Evolutionary conservation across 2,329 filamentous ascomycete species (phyloP).

Genomic region (Claviceps africana): DNA sequence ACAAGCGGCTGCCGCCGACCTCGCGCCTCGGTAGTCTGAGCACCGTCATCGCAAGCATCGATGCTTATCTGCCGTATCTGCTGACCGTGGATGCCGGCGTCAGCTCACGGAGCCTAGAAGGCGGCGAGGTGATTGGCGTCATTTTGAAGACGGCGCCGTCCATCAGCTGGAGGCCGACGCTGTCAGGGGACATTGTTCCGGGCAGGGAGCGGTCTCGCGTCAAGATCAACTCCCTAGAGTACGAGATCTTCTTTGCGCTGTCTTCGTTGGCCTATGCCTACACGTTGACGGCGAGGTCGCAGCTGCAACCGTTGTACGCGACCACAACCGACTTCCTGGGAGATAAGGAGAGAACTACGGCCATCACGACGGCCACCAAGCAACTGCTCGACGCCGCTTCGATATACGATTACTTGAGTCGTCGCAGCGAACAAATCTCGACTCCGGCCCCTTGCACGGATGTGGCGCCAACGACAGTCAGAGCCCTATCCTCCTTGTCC

Average conservation of each 20-base stretch:
- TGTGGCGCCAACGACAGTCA: conserved; percentile 36
- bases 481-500: conserved; percentile 50
- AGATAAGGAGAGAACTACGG: conserved; percentile 51
- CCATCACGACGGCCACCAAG: conserved; percentile 62
- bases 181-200: conserved; percentile 51
- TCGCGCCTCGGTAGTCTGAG: conserved; percentile 59
- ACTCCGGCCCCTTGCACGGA: conserved; percentile 35
- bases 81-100: conserved; percentile 63
- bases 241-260: conserved; percentile 69
- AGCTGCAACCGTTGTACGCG: conserved; percentile 60
- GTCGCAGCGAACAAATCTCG: conserved; percentile 33
- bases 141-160: conserved; percentile 45
- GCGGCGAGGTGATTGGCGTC: conserved; percentile 51
- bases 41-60: conserved; percentile 53
- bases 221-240: conserved; percentile 59
- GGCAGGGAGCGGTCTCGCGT: conserved; percentile 52
- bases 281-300: conserved; percentile 55
- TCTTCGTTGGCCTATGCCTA: conserved; percentile 65
- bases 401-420: conserved; percentile 58
- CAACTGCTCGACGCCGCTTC: conserved; percentile 65
- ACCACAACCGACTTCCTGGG: conserved; percentile 46
- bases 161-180: conserved; percentile 74
- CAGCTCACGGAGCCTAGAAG: conserved; percentile 27
- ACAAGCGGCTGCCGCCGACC: conserved; percentile 68
- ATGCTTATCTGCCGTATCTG: conserved; percentile 72